These are phyloP conservation scores for Nitzschia sp. DNA, from an alignment of 108 stramenopile species.

Conservation along the genomic window DNA sequence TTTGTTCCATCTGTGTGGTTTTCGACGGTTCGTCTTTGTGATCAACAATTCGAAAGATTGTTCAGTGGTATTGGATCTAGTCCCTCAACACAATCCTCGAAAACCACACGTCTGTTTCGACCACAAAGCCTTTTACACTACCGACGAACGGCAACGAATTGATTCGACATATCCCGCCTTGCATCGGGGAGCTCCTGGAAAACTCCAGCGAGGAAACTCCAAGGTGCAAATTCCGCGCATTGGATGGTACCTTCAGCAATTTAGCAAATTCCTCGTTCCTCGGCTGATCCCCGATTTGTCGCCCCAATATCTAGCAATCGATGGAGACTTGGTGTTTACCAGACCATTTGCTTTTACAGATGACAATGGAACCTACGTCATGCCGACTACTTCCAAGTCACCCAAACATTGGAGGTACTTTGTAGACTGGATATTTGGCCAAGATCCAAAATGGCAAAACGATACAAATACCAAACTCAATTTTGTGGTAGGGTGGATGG, in stretches of 20 bases:
- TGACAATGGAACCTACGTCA: conserved; percentile 5
- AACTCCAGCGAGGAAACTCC: conserved; percentile 2
- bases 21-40: conserved; percentile 21
- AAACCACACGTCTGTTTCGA: conserved; percentile 11
- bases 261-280: conserved; percentile 16
- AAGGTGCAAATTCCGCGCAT: conserved; percentile 14
- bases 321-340: conserved; percentile 18
- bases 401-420: conserved; percentile 15
- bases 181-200: conserved; percentile 4
- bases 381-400: conserved; percentile 13
- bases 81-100: conserved; percentile 13
- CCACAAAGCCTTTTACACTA: conserved; percentile 8
- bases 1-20: conserved; percentile 17
- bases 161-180: neutral
- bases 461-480: conserved; percentile 3
- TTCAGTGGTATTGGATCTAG: conserved; percentile 1
- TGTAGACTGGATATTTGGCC: conserved; percentile 13
- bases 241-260: conserved; percentile 19
- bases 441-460: neutral
- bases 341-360: conserved; percentile 3
- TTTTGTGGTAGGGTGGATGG: conserved; percentile 25
- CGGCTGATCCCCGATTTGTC: conserved; percentile 14
- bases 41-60: conserved; percentile 11
- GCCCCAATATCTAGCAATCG: conserved; percentile 7
- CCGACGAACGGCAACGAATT: neutral